Evolutionary conservation across 116 monocot genomes (phyloP).

Genomic region (Iris pallida): DNA sequence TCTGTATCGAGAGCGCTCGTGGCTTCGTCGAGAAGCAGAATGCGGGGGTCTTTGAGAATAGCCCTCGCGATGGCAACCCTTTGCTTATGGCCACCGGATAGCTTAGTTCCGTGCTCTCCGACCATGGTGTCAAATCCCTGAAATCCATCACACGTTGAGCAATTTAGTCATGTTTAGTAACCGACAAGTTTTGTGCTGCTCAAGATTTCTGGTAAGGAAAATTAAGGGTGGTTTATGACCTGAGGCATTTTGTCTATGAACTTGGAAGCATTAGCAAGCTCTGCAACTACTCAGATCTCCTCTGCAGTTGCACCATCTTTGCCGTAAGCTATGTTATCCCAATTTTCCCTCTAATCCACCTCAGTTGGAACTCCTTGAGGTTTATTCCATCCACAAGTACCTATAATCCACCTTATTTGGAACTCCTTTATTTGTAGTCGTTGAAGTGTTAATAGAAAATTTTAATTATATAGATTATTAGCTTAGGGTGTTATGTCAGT

Average conservation of each 20-base stretch:
- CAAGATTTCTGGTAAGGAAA: too few relatives aligned
- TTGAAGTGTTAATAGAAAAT: too few relatives aligned
- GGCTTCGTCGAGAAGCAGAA: constrained; percentile 19
- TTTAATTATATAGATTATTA: too few relatives aligned
- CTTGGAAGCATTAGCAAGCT: constrained; percentile 72
- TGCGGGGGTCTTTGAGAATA: constrained; percentile 13
- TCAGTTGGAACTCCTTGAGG: constrained; percentile 52
- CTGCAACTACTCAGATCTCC: constrained; percentile 54
- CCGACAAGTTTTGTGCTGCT: too few relatives aligned
- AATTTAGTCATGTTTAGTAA: not conserved
- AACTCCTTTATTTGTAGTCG: too few relatives aligned
- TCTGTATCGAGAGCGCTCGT: constrained; percentile 32
- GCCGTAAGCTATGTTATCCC: constrained; percentile 74
- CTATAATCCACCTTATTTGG: too few relatives aligned
- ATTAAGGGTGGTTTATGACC: constrained; percentile 13
- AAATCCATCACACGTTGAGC: not conserved
- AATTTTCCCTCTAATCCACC: constrained; percentile 72
- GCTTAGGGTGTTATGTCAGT: too few relatives aligned
- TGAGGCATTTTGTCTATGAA: constrained; percentile 76
- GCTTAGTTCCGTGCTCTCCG: constrained; percentile 57
- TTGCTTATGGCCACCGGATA: constrained; percentile 53
- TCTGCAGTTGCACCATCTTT: constrained; percentile 60
- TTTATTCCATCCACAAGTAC: constrained; percentile 68
- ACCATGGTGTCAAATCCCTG: constrained; percentile 72
- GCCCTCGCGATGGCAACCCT: constrained; percentile 18